A percentile compares a stretch with the other conserved stretches of the same genome.
phyloP scores from a whole-genome alignment of 2,329 filamentous ascomycete genomes.

The Botrytis fabae region DNA sequence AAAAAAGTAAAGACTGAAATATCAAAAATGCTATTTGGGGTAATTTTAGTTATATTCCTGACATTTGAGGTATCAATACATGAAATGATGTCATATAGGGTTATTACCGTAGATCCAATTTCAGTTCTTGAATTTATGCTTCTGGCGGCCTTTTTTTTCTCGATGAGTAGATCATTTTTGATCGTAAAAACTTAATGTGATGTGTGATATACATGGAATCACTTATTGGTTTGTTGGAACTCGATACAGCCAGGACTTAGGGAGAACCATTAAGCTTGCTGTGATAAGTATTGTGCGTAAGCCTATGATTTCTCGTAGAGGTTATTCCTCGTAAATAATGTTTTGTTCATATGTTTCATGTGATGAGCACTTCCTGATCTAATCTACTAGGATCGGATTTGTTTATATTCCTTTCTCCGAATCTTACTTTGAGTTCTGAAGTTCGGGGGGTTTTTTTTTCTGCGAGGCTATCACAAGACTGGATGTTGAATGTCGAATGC shows the following conservation, averaged over 20 bases:
- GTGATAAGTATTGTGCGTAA: background rate
- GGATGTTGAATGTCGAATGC: background rate
- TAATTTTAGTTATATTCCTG: no score
- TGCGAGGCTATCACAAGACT: conserved; percentile 3
- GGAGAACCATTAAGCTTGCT: background rate
- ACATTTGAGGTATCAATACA: no score
- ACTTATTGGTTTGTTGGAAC: background rate
- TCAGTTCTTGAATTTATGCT: background rate
- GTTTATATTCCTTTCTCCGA: background rate
- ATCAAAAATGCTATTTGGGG: no score
- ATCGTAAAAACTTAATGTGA: background rate
- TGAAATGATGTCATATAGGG: no score
- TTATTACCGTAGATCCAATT: no score
- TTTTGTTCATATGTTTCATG: background rate
- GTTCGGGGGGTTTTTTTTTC: no score
- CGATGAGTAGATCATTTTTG: background rate
- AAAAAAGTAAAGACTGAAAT: no score
- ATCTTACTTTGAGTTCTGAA: background rate
- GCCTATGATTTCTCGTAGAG: background rate
- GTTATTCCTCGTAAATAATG: background rate
- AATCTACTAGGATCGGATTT: background rate
- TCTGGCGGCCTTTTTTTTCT: background rate
- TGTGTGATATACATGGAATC: background rate
- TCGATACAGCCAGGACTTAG: background rate
- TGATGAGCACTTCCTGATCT: background rate